phyloP scores from a whole-genome alignment of 306 rosid species.

The Medicago lupulina region DNA sequence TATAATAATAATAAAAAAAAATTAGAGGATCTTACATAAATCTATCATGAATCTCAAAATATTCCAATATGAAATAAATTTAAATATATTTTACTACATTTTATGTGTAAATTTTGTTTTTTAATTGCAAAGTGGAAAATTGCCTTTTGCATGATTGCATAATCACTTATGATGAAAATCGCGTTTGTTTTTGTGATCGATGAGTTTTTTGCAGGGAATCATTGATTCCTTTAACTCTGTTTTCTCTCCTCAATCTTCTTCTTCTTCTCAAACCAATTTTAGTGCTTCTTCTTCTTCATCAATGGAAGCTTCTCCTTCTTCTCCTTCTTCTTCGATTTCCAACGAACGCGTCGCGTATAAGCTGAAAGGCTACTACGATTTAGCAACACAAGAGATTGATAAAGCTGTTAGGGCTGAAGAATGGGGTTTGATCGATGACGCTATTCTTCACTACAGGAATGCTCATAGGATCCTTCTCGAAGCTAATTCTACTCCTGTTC shows the following conservation, averaged over 20 bases:
- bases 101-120: no score
- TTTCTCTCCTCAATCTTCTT: slow-evolving; percentile 48
- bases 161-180: slow-evolving; percentile 37
- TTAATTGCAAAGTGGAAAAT: not conserved
- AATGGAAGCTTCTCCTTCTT: slow-evolving; percentile 65
- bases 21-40: no score
- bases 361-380: slow-evolving; percentile 87
- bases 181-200: slow-evolving; percentile 25
- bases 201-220: slow-evolving; percentile 73
- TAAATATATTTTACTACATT: no score
- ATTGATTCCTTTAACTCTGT: slow-evolving; percentile 70
- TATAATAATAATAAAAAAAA: no score
- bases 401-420: slow-evolving; percentile 98
- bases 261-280: slow-evolving; percentile 44
- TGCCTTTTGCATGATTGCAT: not conserved
- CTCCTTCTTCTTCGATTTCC: slow-evolving; percentile 50
- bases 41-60: no score
- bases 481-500: slow-evolving; percentile 77
- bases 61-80: no score
- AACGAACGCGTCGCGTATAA: slow-evolving; percentile 92
- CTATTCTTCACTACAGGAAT: slow-evolving; percentile 74
- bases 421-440: slow-evolving; percentile 87
- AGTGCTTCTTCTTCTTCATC: slow-evolving; percentile 40
- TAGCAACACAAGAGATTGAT: slow-evolving; percentile 88
- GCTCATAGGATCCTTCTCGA: slow-evolving; percentile 81